Base-by-base conservation (phyloP, 768 basidiomycete genomes). In the Saitozyma sp. region DNA sequence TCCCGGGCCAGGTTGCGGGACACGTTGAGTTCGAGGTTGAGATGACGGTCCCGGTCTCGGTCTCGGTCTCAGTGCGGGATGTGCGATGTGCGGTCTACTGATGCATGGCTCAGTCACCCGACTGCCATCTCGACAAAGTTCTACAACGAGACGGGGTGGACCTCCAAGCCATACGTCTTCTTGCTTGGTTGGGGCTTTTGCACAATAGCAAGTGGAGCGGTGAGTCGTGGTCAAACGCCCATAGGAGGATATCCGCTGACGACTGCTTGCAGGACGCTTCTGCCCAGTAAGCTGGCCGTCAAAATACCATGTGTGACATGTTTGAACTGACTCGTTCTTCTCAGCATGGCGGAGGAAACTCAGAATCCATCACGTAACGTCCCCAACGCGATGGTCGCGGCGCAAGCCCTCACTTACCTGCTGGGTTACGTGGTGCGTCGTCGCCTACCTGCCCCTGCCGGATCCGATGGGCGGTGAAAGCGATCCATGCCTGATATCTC, bases 301-400 rank as follows among this genome's bases (percentile, higher is more conserved):
- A 45, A 45, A 16, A 51, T 40, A 14, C 16, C 16, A n/a, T 20
- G 17, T 11, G 42, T 38, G 11, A 46, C 45, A 17, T 17, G 2
- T 11, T 46, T 11, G 45, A 46, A 46, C 45, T 57, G 49, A 58
- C 55, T 63, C 52, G 57, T 49, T 39, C 8, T 39, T 46, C 45
- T 41, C 37, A 75, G 74, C 60, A 76, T 82, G 63, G 78, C 81
- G 0, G 81, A 82, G 62, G 81, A 82, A 54, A 80, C 80, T 11
- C 76, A 78, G 60, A 71, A 71, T 40, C 81, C 81, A 5, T 68
- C 78, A 1, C 43, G 80, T 40, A 78, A 79, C 37, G 81, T 82
- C 0, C 81, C 81, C 10, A 68, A 80, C 19, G 81, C 80, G 13
- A 80, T 81, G 78, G 55, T 67, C 13, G 68, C 59, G 17, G 64